Evolutionary conservation across 495 filamentous ascomycete genomes (phyloP).

Genomic region (Podospora fimiseda): DNA sequence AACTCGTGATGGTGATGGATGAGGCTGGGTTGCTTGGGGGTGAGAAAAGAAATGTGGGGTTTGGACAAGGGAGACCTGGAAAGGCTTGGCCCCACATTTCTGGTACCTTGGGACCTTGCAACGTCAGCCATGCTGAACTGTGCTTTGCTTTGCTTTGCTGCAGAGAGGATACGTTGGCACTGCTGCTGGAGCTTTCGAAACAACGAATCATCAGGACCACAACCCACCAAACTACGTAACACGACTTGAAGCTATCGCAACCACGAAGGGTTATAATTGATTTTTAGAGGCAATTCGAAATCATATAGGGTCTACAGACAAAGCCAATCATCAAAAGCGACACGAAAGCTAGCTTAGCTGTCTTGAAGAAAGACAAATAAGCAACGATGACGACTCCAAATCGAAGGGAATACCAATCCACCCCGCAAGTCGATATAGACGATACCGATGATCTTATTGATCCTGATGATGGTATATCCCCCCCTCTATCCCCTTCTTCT

Average conservation of each 20-base stretch:
- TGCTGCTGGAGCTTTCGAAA: background rate
- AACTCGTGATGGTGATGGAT: no score
- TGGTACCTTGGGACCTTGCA: background rate
- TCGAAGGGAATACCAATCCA: conserved; percentile 52
- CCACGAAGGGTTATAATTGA: no score
- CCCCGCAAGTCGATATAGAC: conserved; percentile 69
- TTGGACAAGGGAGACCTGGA: background rate
- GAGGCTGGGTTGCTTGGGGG: no score
- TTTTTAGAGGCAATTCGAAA: no score
- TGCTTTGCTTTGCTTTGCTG: no score
- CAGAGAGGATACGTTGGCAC: background rate
- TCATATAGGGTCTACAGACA: no score
- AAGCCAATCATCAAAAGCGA: background rate
- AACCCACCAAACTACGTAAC: no score
- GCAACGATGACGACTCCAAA: conserved; percentile 29
- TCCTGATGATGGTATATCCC: conserved; percentile 75
- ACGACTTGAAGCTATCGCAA: no score
- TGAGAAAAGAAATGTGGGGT: no score
- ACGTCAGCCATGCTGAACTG: no score
- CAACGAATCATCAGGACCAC: background rate
- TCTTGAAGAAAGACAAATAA: background rate
- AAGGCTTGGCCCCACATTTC: no score
- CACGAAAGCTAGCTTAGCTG: background rate
- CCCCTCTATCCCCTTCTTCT: background rate
- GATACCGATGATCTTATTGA: conserved; percentile 88